phyloP scores from a whole-genome alignment of 2,329 filamentous ascomycete genomes.

The Graphilbum fragrans region DNA sequence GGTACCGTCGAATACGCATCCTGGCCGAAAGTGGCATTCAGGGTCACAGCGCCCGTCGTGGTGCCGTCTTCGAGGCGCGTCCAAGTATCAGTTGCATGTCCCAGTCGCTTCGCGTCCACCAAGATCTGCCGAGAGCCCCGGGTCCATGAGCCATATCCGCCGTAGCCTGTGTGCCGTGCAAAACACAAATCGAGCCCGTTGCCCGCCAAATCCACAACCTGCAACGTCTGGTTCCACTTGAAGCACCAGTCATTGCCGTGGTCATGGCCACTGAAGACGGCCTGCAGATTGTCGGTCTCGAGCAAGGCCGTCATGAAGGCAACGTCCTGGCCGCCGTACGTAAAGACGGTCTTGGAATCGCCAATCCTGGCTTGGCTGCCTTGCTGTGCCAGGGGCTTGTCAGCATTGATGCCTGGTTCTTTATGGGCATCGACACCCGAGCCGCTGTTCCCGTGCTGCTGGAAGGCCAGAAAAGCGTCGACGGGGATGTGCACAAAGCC shows the following conservation, averaged over 20 bases:
- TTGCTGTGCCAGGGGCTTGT: conserved; percentile 18
- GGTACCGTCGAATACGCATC: too few relatives aligned
- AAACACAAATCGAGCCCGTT: conserved; percentile 27
- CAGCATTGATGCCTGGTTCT: conserved; percentile 22
- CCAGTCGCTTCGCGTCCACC: not conserved
- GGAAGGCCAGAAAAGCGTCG: conserved; percentile 17
- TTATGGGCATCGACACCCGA: conserved; percentile 15
- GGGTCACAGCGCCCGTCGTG: too few relatives aligned
- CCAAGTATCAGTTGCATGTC: too few relatives aligned
- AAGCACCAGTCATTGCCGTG: conserved; percentile 42
- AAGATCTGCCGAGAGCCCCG: conserved; percentile 32
- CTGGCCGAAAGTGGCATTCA: too few relatives aligned
- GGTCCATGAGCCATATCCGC: conserved; percentile 54
- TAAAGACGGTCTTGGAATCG: not conserved
- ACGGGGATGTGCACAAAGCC: conserved; percentile 37
- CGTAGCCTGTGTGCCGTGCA: conserved; percentile 57
- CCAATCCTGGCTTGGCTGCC: conserved; percentile 13
- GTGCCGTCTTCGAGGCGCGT: too few relatives aligned
- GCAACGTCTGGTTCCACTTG: conserved; percentile 1
- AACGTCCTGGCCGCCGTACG: conserved; percentile 30
- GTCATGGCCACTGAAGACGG: conserved; percentile 46
- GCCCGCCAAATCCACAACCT: conserved; percentile 16
- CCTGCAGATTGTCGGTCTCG: conserved; percentile 35
- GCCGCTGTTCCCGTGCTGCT: conserved; percentile 10
- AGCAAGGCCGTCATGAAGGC: conserved; percentile 45